phyloP scores from a whole-genome alignment of 257 asterid genomes.

The Voacanga thouarsii region DNA sequence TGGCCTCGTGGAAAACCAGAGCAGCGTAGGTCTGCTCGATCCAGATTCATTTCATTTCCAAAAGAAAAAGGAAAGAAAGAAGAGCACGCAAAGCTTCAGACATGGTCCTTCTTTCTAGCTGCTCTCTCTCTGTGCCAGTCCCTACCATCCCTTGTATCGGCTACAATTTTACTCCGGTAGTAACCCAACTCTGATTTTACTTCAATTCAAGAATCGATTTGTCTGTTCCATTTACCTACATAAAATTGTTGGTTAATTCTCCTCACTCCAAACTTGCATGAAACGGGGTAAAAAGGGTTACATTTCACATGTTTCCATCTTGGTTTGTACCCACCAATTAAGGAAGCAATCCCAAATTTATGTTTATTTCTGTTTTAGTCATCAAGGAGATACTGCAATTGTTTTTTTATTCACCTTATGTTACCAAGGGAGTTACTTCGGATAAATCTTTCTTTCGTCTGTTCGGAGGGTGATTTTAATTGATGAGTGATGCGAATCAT shows the following conservation, averaged over 20 bases:
- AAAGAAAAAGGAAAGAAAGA: constrained; percentile 13
- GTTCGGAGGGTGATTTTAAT: no score
- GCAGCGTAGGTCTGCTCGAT: neutral
- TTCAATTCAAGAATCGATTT: neutral
- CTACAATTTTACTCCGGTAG: neutral
- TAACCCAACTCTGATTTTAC: neutral
- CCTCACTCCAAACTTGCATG: neutral
- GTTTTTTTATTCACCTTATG: no score
- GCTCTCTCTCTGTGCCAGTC: neutral
- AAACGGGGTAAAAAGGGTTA: neutral
- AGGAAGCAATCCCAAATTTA: neutral
- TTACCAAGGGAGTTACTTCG: no score
- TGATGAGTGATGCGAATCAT: no score
- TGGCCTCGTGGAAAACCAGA: constrained; percentile 10
- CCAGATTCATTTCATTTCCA: neutral
- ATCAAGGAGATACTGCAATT: no score
- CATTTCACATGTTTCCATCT: no score
- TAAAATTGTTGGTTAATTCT: neutral
- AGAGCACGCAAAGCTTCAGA: constrained; percentile 8
- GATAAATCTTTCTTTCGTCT: no score
- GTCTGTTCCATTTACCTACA: neutral
- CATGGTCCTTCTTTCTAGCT: neutral
- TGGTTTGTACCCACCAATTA: neutral
- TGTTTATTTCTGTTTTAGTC: neutral
- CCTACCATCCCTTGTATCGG: neutral